phyloP scores from a whole-genome alignment of 2,329 filamentous ascomycete species.

The Arachnopeziza araneosa region DNA sequence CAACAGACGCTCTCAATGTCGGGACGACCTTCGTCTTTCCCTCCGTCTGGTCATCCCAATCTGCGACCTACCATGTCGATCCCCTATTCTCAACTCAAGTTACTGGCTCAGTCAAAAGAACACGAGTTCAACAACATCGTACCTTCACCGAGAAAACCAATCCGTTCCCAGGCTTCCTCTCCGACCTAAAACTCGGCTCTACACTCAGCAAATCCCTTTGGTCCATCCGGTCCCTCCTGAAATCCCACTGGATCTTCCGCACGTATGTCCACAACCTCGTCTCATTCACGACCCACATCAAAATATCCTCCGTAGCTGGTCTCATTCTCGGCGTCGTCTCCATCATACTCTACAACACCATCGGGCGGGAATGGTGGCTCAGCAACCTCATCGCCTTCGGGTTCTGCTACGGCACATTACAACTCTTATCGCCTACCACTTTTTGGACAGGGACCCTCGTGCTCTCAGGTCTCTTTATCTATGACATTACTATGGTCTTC shows the following conservation, averaged over 20 bases:
- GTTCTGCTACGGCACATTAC: slow-evolving; percentile 77
- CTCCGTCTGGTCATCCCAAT: slow-evolving; percentile 52
- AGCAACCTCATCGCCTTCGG: slow-evolving; percentile 85
- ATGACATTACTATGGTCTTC: slow-evolving; percentile 91
- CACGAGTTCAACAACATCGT: slow-evolving; percentile 11
- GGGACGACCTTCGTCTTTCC: slow-evolving; percentile 67
- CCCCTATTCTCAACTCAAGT: slow-evolving; percentile 28
- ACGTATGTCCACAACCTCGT: slow-evolving; percentile 24
- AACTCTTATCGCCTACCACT: slow-evolving; percentile 82
- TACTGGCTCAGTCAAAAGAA: slow-evolving; percentile 9
- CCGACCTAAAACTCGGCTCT: slow-evolving; percentile 28
- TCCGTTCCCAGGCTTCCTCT: slow-evolving; percentile 37
- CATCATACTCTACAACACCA: slow-evolving; percentile 26
- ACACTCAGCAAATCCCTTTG: slow-evolving; percentile 36
- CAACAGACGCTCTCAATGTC: slow-evolving; percentile 66
- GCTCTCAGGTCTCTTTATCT: slow-evolving; percentile 77
- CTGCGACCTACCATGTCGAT: slow-evolving; percentile 44
- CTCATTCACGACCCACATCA: slow-evolving; percentile 16
- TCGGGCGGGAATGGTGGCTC: slow-evolving; percentile 38
- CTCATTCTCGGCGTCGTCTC: slow-evolving; percentile 23
- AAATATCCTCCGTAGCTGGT: slow-evolving; percentile 26
- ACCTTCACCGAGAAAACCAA: slow-evolving; percentile 27
- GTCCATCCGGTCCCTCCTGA: slow-evolving; percentile 46
- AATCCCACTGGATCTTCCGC: slow-evolving; percentile 43
- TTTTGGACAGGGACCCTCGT: slow-evolving; percentile 78